These are phyloP conservation scores for Hylodesmum podocarpum DNA, from an alignment of 306 rosid genomes.

Conservation along the genomic window DNA sequence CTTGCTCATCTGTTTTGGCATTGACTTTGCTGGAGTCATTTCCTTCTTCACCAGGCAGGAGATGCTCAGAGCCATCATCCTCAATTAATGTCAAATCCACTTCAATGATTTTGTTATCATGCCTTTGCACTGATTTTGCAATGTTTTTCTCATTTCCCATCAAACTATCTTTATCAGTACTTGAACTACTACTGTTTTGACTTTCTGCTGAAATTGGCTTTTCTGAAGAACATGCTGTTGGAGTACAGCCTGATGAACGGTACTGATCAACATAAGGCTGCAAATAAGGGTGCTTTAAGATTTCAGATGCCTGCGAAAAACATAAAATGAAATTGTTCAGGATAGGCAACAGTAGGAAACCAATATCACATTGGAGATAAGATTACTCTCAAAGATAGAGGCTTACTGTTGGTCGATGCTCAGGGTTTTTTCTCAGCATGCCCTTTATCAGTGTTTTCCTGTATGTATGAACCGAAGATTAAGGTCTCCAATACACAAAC, in stretches of 20 bases:
- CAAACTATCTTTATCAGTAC: conserved; percentile 69
- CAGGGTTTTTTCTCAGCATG: conserved; percentile 92
- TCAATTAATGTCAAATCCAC: conserved; percentile 48
- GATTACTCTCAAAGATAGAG: conserved; percentile 19
- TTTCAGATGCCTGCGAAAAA: conserved; percentile 77
- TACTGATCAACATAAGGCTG: conserved; percentile 77
- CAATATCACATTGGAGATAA: conserved; percentile 3
- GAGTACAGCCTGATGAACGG: conserved; percentile 58
- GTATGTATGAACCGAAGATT: conserved; percentile 28
- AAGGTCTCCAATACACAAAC: conserved; percentile 17
- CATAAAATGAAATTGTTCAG: conserved; percentile 26
- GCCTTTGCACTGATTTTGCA: conserved; percentile 30
- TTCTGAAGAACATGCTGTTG: conserved; percentile 47
- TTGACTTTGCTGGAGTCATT: conserved; percentile 36
- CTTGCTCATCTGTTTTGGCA: conserved; percentile 40
- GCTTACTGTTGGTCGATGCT: conserved; percentile 87
- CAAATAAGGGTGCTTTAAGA: conserved; percentile 91
- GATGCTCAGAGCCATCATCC: conserved; percentile 52
- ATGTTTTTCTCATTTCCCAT: conserved; percentile 58
- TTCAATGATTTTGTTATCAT: conserved; percentile 45
- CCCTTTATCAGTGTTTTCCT: conserved; percentile 94
- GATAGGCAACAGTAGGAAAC: conserved; percentile 10
- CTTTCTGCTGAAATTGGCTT: conserved; percentile 62
- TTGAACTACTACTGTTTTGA: conserved; percentile 65
- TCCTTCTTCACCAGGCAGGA: conserved; percentile 49